Evolutionary conservation across 495 filamentous ascomycete genomes (phyloP).

Genomic region (Daldinia bambusicola): DNA sequence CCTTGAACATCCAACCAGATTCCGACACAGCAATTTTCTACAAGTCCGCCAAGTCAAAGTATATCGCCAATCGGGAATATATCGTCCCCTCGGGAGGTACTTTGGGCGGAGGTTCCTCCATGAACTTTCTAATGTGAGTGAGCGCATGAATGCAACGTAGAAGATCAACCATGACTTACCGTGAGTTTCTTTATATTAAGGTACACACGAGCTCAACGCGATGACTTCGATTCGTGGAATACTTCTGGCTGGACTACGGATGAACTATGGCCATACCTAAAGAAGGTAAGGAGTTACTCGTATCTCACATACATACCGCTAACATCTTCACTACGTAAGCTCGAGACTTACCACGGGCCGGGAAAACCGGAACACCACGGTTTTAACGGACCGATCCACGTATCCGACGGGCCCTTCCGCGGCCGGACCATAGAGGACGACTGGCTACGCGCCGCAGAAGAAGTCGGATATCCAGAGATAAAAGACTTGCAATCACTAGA

Average conservation of each 20-base stretch:
- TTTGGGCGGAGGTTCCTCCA: constrained; percentile 68
- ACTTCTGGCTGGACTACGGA: constrained; percentile 62
- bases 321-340: neutral
- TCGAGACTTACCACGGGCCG: constrained; percentile 1
- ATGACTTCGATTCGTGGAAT: constrained; percentile 64
- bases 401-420: constrained; percentile 51
- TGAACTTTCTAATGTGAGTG: constrained; percentile 68
- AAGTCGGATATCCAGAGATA: constrained; percentile 57
- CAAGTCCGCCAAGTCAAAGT: constrained; percentile 44
- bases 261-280: constrained; percentile 62
- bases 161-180: constrained; percentile 4
- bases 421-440: constrained; percentile 49
- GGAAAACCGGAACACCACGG: neutral
- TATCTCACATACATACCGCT: neutral
- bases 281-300: constrained; percentile 60
- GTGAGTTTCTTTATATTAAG: constrained; percentile 18
- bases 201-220: constrained; percentile 52
- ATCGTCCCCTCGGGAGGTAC: constrained; percentile 64
- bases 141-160: neutral
- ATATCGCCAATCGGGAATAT: constrained; percentile 58
- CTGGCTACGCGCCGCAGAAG: constrained; percentile 54
- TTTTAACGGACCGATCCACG: neutral
- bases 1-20: constrained; percentile 48
- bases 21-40: constrained; percentile 54
- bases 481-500: constrained; percentile 58